Base-by-base conservation (phyloP, 225 moss, liverwort and hornwort species). In the Polytrichum formosum region DNA sequence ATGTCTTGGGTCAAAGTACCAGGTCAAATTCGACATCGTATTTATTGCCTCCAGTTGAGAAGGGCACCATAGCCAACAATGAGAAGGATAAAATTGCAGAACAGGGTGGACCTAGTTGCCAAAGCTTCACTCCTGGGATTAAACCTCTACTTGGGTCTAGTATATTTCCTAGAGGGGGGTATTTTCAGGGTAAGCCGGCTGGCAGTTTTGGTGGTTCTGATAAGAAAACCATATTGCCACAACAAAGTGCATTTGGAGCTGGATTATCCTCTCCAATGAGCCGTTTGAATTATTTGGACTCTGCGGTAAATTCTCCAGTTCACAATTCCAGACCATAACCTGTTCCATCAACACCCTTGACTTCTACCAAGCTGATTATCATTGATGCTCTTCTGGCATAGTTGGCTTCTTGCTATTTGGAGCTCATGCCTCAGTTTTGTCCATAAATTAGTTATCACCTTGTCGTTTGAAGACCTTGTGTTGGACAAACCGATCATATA, bases 211-310 rank as follows among this genome's bases (percentile, higher is more conserved):
- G 67, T 53, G 79, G 81, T 71, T 80, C 26, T 61, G 77, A 76
- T 56, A 55, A 61, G 74, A 82, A 75, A 70, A 72, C 56, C 30
- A 18, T 69, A 59, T 64, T 90, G 60, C 89, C 82, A 76, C 85
- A 79, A 71, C 85, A 81, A 74, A 83, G 83, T 73, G 80, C 89
- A 68, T 82, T 84, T 54, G 90, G 86, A 68, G 82, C 88, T 37
- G 76, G 69, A 28, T 72, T 87, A 65, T 84, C 84, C 71, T 92
- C 95, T 68, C 80, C 78, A 81, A 84, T 83, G 54, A 76, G 84
- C 74, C 88, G 92, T 67, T 69, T 87, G 83, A 91, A 90, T 88
- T 95, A 91, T 75, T 82, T 95, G 55, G 91, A 89, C 73, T 90
- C 88, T 64, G 26, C 77, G 86, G 86, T 86, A 86, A 71, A 58